Conservation (phyloP, 257 asterid genomes). For the Scutellaria baicalensis region DNA sequence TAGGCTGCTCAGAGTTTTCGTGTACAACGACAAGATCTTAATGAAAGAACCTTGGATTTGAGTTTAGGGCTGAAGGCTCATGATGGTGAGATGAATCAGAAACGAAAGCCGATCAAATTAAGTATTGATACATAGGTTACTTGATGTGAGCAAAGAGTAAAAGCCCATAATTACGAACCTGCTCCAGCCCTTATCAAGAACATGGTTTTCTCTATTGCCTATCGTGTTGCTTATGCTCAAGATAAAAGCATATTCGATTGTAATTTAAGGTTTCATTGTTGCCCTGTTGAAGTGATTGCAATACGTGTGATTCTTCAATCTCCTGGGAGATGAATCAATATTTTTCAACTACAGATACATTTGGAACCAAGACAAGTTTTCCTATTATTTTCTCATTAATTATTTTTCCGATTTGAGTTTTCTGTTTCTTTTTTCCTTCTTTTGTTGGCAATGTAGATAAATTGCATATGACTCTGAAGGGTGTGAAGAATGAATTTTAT, state of each 20-base stretch:
- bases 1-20: constrained; percentile 32
- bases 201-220: too few species aligned
- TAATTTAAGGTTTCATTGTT: constrained; percentile 1
- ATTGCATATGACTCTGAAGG: too few species aligned
- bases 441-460: too few species aligned
- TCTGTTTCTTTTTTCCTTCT: too few species aligned
- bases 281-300: constrained; percentile 9
- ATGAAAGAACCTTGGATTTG: constrained; percentile 71
- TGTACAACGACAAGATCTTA: constrained; percentile 62
- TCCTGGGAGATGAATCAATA: constrained; percentile 7
- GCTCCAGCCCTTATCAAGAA: too few species aligned
- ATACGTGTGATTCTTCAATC: constrained; percentile 14
- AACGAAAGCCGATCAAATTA: constrained; percentile 28
- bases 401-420: not conserved
- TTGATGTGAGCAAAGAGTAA: too few species aligned
- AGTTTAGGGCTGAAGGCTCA: constrained; percentile 63
- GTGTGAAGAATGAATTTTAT: too few species aligned
- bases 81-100: constrained; percentile 37
- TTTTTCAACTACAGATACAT: not conserved
- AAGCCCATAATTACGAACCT: too few species aligned
- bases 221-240: not conserved
- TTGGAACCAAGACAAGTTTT: too few species aligned
- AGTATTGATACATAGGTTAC: not conserved
- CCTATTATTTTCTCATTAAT: too few species aligned
- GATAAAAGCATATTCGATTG: not conserved